Conservation (phyloP, 2,329 filamentous ascomycete genomes). For the Grosmannia serpens region DNA sequence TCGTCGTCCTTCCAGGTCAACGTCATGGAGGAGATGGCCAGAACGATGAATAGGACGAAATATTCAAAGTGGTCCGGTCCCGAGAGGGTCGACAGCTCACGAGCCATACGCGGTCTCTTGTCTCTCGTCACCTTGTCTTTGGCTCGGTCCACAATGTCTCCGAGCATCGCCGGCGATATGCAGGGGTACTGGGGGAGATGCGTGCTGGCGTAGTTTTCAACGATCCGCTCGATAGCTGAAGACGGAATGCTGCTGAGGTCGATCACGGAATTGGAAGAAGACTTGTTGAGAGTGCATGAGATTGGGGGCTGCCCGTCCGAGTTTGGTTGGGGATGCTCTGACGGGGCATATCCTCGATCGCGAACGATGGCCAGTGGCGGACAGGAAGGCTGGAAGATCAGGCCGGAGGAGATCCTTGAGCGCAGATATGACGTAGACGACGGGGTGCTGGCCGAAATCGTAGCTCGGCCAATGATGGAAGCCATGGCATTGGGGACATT, state of each 20-base stretch:
- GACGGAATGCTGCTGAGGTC: constrained; percentile 2
- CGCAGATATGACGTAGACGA: background rate
- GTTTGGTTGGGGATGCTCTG: background rate
- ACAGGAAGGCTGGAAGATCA: constrained; percentile 2
- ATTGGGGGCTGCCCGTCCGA: background rate
- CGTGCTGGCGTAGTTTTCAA: constrained; percentile 2
- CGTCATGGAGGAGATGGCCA: constrained; percentile 24
- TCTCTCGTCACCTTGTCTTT: background rate
- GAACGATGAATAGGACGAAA: constrained; percentile 23
- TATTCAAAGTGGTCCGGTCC: constrained; percentile 1
- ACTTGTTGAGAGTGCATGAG: background rate
- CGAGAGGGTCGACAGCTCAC: background rate
- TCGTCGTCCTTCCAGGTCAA: constrained; percentile 30
- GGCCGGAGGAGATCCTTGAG: background rate
- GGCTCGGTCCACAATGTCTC: background rate
- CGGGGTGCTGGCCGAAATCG: background rate
- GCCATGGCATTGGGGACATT: constrained; percentile 3
- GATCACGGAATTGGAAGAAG: background rate
- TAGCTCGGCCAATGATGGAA: background rate
- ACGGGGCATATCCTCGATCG: background rate
- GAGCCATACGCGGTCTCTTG: background rate
- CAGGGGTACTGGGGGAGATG: constrained; percentile 4
- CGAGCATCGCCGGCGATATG: background rate
- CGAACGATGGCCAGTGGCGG: constrained; percentile 1
- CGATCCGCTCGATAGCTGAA: constrained; percentile 1